phyloP scores from a whole-genome alignment of 805 yeast genomes.

The Candida arabinofermentans region DNA sequence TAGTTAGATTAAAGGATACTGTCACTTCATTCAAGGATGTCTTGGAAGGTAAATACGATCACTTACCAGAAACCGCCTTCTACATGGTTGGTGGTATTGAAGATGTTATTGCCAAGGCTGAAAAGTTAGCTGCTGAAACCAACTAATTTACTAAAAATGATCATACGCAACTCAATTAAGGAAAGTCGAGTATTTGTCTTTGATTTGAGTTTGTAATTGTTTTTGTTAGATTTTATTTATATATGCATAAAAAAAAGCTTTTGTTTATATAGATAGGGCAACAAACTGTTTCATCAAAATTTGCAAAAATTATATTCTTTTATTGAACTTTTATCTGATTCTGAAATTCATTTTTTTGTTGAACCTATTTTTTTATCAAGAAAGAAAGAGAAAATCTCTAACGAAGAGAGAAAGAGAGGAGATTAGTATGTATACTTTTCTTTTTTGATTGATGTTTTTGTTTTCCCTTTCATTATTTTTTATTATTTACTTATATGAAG shows the following conservation, averaged over 20 bases:
- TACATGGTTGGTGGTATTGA: constrained; percentile 99
- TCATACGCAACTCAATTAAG: no score
- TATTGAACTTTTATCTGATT: constrained; percentile 10
- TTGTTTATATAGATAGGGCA: constrained; percentile 9
- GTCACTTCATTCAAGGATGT: constrained; percentile 93
- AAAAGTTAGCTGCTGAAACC: constrained; percentile 94
- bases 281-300: background rate
- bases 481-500: constrained; percentile 8
- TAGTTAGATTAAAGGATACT: constrained; percentile 96
- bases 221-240: constrained; percentile 1
- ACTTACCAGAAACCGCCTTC: constrained; percentile 99
- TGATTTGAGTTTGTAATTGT: background rate
- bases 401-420: no score
- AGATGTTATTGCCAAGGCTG: constrained; percentile 98
- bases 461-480: constrained; percentile 1
- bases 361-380: background rate
- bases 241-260: constrained; percentile 3
- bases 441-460: background rate
- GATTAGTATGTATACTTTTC: no score
- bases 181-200: no score
- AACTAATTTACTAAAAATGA: constrained; percentile 39
- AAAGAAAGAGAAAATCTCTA: background rate
- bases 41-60: constrained; percentile 97
- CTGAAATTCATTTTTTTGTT: constrained; percentile 13
- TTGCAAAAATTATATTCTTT: constrained; percentile 5